These are phyloP conservation scores for Solanum ahanhuiri DNA, from an alignment of 257 asterid species.

Conservation along the genomic window DNA sequence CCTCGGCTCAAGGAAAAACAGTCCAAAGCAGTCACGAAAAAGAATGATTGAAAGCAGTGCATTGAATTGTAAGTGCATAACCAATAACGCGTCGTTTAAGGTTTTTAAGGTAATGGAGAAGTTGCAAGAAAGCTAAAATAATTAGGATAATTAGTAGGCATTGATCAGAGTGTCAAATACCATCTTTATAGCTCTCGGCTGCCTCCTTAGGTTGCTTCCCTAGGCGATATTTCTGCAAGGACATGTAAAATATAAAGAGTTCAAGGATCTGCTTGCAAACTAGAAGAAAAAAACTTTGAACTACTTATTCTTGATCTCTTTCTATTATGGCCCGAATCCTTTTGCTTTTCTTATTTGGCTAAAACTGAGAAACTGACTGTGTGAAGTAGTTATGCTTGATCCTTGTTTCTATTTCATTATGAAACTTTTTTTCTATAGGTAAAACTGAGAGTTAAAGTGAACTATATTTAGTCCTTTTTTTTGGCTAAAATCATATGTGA, in stretches of 20 bases:
- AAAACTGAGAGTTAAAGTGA: not conserved
- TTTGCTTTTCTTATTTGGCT: not conserved
- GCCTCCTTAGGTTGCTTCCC: slow-evolving; percentile 78
- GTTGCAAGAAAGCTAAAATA: not conserved
- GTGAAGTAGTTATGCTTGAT: not conserved
- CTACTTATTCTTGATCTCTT: not conserved
- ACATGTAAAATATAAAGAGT: not conserved
- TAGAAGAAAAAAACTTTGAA: not conserved
- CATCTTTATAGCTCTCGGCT: slow-evolving; percentile 76
- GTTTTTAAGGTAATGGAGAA: not conserved
- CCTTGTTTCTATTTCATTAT: not conserved
- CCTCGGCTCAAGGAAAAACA: not conserved
- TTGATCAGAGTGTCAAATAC: slow-evolving; percentile 16
- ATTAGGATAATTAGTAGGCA: not conserved
- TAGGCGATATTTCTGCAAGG: slow-evolving; percentile 76
- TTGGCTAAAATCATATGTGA: not conserved
- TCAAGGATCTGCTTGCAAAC: not conserved
- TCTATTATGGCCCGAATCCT: not conserved
- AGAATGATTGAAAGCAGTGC: not conserved
- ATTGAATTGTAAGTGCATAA: not conserved
- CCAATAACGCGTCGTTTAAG: not conserved
- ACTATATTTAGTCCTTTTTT: not conserved
- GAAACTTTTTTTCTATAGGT: not conserved
- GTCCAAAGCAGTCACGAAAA: not conserved
- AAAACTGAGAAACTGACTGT: not conserved